Evolutionary conservation across 768 basidiomycete genomes (phyloP).

Genomic region (Panus rudis): DNA sequence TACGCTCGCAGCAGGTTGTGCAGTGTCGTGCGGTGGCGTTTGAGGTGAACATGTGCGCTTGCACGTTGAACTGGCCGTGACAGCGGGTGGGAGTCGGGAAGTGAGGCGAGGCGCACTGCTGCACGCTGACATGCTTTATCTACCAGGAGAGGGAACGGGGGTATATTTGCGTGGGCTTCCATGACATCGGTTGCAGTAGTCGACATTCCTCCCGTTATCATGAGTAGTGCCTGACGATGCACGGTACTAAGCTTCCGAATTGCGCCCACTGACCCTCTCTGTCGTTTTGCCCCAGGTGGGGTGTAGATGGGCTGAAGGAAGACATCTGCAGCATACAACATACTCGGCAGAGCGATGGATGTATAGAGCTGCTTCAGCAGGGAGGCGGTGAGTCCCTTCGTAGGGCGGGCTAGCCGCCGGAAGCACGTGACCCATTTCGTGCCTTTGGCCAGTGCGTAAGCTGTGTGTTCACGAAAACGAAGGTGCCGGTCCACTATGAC

Average conservation of each 20-base stretch:
- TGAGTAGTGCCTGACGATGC: conserved; percentile 16
- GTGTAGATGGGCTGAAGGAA: conserved; percentile 7
- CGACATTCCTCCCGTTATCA: conserved; percentile 18
- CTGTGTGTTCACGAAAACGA: conserved; percentile 15
- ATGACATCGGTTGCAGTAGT: conserved; percentile 18
- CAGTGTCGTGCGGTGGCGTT: no score
- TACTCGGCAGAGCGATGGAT: conserved; percentile 20
- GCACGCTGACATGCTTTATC: conserved; percentile 9
- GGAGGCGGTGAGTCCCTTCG: conserved; percentile 13
- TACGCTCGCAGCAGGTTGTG: no score
- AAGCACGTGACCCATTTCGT: conserved; percentile 15
- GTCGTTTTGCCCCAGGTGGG: background rate
- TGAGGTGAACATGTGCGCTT: no score
- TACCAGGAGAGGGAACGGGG: conserved; percentile 13
- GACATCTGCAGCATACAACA: conserved; percentile 27
- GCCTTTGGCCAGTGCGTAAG: conserved; percentile 18
- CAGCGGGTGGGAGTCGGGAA: conserved; percentile 16
- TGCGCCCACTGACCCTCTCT: background rate
- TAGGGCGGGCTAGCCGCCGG: conserved; percentile 13
- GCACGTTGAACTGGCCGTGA: conserved; percentile 1
- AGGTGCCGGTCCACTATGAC: conserved; percentile 25
- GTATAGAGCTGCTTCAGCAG: conserved; percentile 21
- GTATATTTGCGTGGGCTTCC: conserved; percentile 13
- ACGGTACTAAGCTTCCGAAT: conserved; percentile 10
- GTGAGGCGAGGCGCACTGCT: conserved; percentile 12